phyloP scores from a whole-genome alignment of 345 rosid genomes.

The Hibiscus tridactylites region DNA sequence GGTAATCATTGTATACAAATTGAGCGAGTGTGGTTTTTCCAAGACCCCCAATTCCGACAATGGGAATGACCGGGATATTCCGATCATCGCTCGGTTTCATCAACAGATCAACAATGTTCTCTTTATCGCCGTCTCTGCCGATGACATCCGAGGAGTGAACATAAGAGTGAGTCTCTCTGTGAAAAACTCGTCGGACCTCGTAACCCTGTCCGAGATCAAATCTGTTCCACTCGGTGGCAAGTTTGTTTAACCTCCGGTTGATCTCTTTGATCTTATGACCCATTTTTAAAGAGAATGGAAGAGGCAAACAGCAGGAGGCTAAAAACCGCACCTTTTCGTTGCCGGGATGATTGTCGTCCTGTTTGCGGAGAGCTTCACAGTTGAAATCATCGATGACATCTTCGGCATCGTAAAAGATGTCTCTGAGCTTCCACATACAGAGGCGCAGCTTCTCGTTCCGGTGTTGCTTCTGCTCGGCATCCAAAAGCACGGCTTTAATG shows the following conservation, averaged over 20 bases:
- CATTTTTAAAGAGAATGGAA: background rate
- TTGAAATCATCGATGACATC: background rate
- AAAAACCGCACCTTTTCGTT: background rate
- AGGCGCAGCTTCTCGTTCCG: background rate
- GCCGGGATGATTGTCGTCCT: background rate
- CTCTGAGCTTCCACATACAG: background rate
- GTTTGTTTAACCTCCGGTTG: background rate
- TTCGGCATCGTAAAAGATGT: background rate
- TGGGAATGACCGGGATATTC: conserved; percentile 5
- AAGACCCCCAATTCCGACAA: conserved; percentile 14
- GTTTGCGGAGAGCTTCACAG: background rate
- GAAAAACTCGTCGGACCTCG: background rate
- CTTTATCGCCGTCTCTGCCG: conserved; percentile 1
- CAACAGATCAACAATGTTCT: background rate
- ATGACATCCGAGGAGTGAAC: background rate
- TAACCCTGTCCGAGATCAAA: background rate
- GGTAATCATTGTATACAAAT: background rate
- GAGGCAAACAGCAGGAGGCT: background rate
- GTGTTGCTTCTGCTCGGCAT: background rate
- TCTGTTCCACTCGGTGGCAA: background rate
- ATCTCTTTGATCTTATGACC: background rate
- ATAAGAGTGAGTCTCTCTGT: background rate
- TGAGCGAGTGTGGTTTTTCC: conserved; percentile 13
- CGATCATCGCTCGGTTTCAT: background rate
- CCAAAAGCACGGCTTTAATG: background rate